Evolutionary conservation across 1,284 basidiomycete species (phyloP), one percentile per base, ranked within the genome.

Genomic region (Entoloma clypeatum): DNA sequence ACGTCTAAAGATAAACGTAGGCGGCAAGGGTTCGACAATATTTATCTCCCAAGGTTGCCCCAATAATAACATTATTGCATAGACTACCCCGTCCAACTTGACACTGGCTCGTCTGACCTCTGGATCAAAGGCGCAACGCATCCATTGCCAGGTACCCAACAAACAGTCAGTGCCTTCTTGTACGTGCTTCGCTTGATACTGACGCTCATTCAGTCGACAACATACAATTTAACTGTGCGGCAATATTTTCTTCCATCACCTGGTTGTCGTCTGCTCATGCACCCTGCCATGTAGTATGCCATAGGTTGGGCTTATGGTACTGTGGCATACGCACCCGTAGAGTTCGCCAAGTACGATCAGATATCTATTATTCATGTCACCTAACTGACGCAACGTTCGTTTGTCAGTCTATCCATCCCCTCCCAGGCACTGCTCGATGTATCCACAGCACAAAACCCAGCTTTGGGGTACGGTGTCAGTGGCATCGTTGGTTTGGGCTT

Each of bases 401-500:
- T 24, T 13, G 17, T 13, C 55, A 87, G 84, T n/a, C 74, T 86
- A 47, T 63, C 68, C 7, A 68, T 88, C 37, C 50, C 76, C 14
- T 64, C 68, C 1, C 86, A 90, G 67, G 86, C 82, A 3, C 79
- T 77, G 54, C 61, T 90, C 38, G 81, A 83, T 49, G 79, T 73
- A 7, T 68, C 73, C 4, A 48, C 56, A 7, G 81, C 78, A 5
- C 57, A 71, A 38, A 87, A 89, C 57, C 83, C 86, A 18, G 81
- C 81, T 7, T 65, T 86, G n/a, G 65, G 69, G 3, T 87, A 83
- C 52, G 82, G 81, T 16, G 81, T 83, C 11, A 55, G 67, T 47
- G 87, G 87, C n/a, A 78, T 90, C 52, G 61, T 79, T 24, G 86
- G 86, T 11, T 70, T 89, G n/a, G 86, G 87, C 27, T 88, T 90